These are phyloP conservation scores for Alternaria sp. DNA, from an alignment of 2,329 filamentous ascomycete species.

Conservation along the genomic window DNA sequence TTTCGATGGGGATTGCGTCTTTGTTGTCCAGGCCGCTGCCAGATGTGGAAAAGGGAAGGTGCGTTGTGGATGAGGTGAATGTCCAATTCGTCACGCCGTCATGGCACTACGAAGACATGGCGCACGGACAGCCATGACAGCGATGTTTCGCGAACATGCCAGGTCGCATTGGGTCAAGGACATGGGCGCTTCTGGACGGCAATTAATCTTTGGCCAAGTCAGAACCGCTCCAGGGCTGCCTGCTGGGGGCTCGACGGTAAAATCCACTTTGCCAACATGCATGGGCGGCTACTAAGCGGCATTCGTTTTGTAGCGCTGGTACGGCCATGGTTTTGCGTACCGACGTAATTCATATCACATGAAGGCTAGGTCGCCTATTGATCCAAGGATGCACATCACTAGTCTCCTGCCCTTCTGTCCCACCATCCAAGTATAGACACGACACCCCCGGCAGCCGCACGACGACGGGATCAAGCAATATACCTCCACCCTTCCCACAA, in stretches of 20 bases:
- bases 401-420: slow-evolving; percentile 3
- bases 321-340: slow-evolving; percentile 7
- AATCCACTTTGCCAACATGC: neutral
- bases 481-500: neutral
- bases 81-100: too few species aligned
- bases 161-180: neutral
- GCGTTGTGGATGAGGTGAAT: neutral
- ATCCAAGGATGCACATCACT: slow-evolving; percentile 6
- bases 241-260: neutral
- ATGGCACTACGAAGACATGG: neutral
- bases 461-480: slow-evolving; percentile 7
- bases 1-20: neutral
- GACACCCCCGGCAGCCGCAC: slow-evolving; percentile 7
- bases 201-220: neutral
- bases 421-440: slow-evolving; percentile 14
- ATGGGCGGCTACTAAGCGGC: neutral
- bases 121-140: slow-evolving; percentile 5
- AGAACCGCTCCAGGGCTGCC: slow-evolving; percentile 9
- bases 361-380: slow-evolving; percentile 1
- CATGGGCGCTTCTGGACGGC: slow-evolving; percentile 4
- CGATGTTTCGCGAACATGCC: slow-evolving; percentile 8
- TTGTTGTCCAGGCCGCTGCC: neutral
- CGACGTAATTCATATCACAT: slow-evolving; percentile 10
- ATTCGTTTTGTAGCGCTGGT: slow-evolving; percentile 1
- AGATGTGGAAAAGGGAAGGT: neutral